phyloP scores from a whole-genome alignment of 305 asterid genomes.

The Ajuga reptans region DNA sequence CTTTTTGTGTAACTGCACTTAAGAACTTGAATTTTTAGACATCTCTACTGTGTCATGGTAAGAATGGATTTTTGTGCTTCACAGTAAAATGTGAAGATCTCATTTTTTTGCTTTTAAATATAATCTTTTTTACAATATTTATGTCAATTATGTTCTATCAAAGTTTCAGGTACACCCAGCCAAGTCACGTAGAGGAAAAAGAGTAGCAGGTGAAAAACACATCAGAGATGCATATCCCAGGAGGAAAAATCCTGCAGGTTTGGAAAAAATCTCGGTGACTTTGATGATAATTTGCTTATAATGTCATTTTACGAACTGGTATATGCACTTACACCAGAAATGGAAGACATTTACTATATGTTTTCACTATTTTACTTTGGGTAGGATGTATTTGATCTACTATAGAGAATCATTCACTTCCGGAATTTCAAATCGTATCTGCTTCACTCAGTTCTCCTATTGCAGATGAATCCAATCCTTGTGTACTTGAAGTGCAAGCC shows the following conservation, averaged over 20 bases:
- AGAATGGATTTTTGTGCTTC: background rate
- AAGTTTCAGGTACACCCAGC: slow-evolving; percentile 37
- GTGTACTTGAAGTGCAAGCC: slow-evolving; percentile 24
- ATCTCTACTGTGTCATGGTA: background rate
- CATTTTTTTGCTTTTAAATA: background rate
- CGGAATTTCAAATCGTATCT: no score
- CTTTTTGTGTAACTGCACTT: background rate
- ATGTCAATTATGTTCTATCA: background rate
- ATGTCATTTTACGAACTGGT: background rate
- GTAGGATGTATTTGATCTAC: slow-evolving; percentile 9
- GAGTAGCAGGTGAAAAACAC: slow-evolving; percentile 32
- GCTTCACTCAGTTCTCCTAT: background rate
- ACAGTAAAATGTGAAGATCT: background rate
- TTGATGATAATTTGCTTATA: background rate
- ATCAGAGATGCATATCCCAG: slow-evolving; percentile 42
- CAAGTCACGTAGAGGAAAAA: slow-evolving; percentile 26
- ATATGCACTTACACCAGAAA: background rate
- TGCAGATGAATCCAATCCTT: slow-evolving; percentile 28
- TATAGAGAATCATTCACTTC: no score
- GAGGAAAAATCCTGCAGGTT: slow-evolving; percentile 71
- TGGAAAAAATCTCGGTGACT: background rate
- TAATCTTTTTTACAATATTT: background rate
- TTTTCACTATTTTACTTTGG: slow-evolving; percentile 6
- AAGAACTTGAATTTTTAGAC: background rate
- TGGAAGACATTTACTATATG: background rate